Conservation (phyloP, 345 rosid genomes). For the Ceriops zippeliana region DNA sequence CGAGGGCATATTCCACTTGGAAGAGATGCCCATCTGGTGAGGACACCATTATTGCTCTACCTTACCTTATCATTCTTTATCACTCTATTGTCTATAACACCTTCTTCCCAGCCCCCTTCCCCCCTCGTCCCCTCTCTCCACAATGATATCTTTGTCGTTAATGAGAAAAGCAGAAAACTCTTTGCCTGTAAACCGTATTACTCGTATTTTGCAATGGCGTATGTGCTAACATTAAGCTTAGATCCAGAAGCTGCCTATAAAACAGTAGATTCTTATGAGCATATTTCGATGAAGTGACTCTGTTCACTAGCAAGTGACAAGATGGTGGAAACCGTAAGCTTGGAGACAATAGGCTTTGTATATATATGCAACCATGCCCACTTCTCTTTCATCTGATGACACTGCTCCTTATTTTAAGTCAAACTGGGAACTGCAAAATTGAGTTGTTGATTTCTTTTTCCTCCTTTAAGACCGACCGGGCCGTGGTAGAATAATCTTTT, state of each 20-base stretch:
- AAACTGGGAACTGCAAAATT: slow-evolving; percentile 11
- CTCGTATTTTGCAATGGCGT: too few species aligned
- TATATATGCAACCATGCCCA: slow-evolving; percentile 53
- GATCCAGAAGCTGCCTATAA: neutral
- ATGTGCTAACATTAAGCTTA: too few species aligned
- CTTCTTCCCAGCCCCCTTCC: neutral
- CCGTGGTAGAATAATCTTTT: neutral
- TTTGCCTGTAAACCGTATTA: too few species aligned
- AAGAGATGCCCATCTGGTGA: slow-evolving; percentile 84
- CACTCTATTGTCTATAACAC: too few species aligned
- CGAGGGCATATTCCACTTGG: slow-evolving; percentile 94
- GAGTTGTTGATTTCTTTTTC: slow-evolving; percentile 22
- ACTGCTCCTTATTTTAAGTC: slow-evolving; percentile 26
- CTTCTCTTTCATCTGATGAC: slow-evolving; percentile 34
- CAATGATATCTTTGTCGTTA: too few species aligned
- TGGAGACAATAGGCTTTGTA: slow-evolving; percentile 78
- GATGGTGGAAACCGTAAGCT: slow-evolving; percentile 81
- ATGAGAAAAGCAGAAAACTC: too few species aligned
- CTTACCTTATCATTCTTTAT: slow-evolving; percentile 75
- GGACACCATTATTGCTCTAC: slow-evolving; percentile 89
- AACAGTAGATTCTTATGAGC: neutral
- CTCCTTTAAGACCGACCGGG: slow-evolving; percentile 13
- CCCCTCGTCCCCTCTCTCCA: too few species aligned
- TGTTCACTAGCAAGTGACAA: slow-evolving; percentile 58
- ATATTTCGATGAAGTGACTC: neutral